phyloP scores from a whole-genome alignment of 768 basidiomycete species.

The Cystobasidium onofrii region DNA sequence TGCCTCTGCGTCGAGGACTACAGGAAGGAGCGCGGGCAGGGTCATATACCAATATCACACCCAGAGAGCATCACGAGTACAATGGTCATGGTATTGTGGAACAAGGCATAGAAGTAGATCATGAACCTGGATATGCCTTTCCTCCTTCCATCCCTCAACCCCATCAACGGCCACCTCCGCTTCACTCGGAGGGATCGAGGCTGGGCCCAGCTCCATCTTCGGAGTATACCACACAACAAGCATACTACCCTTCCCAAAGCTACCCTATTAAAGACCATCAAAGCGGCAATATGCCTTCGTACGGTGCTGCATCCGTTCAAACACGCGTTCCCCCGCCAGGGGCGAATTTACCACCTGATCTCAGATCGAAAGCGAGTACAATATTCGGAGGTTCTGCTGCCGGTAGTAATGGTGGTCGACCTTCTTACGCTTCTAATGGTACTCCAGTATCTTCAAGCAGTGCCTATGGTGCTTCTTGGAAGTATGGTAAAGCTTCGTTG shows the following conservation, averaged over 20 bases:
- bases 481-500: background rate
- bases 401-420: background rate
- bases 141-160: background rate
- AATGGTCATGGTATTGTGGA: too few relatives aligned
- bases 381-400: background rate
- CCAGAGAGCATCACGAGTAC: background rate
- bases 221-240: background rate
- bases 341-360: background rate
- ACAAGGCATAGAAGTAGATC: background rate
- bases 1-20: too few relatives aligned
- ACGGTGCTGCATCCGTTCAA: background rate
- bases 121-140: background rate
- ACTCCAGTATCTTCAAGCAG: background rate
- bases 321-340: background rate
- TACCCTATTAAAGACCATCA: too few relatives aligned
- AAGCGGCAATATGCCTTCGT: background rate
- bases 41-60: background rate
- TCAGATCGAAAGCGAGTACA: slow-evolving; percentile 1
- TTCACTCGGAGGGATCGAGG: background rate
- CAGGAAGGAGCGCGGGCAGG: too few relatives aligned
- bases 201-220: background rate
- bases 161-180: background rate
- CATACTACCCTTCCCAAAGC: background rate
- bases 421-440: slow-evolving; percentile 19
- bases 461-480: too few relatives aligned